Base-by-base conservation (phyloP, 495 filamentous ascomycete species). In the Penicillium mononematosum region DNA sequence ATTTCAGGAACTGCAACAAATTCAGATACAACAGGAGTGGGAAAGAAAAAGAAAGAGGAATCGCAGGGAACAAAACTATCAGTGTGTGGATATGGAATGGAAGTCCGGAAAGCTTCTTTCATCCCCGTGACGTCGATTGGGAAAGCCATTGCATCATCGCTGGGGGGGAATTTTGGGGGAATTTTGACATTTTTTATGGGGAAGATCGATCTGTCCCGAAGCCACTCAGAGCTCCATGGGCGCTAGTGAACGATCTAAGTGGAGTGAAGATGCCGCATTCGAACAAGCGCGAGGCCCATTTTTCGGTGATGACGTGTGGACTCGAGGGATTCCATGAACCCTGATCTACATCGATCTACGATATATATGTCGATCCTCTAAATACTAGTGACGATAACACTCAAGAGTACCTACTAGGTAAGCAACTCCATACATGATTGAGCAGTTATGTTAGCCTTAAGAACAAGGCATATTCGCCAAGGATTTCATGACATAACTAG, bases 81-180 rank as follows among this genome's bases (percentile, higher is more conserved):
- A 42, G 43, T 49, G 49, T 29, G 22, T 60, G 38, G 60, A 53
- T 65, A 14, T 34, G 63, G 63, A 56, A 68, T 63, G 67, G 64
- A 63, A 56, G 62, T 53, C 60, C 68, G 65, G 70, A 72, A 71
- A 55, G 68, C 59, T 70, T 70, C 46, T 45, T 55, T 41, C 50
- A 60, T 48, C 46, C 54, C 38, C 56, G 59, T 65, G 62, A 67
- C 62, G 62, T 64, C 64, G 64, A 49, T 53, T 59, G 56, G 1
- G 38, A 34, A 34, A 42, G 31, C 54, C 57, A 66, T 66, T 66
- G 61, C 64, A 66, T 66, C 64, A 66, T 66, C 53, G 41, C 22
- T 22, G 31, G 27, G 48, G 48, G n/a, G 41, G 1, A 4, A 32
- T 32, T 34, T 34, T 3, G 22, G 12, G 31, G 31, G 11, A 12